Conservation (phyloP, 352 stramenopile species). For the Pythium brassicae region DNA sequence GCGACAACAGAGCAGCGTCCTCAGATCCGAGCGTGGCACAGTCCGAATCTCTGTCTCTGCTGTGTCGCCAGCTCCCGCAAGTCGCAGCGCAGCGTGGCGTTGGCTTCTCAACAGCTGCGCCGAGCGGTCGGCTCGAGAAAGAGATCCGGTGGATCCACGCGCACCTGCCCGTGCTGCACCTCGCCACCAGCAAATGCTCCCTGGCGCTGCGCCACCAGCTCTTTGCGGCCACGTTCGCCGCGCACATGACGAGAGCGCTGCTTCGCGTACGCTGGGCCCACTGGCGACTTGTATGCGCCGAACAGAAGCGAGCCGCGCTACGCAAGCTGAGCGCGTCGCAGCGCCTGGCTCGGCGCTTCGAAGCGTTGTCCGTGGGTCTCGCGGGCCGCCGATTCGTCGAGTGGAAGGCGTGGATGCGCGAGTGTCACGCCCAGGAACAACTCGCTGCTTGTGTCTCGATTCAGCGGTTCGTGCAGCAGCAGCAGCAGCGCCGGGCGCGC, state of each 20-base stretch:
- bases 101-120: neutral
- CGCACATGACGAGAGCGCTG: slow-evolving; percentile 20
- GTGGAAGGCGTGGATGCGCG: slow-evolving; percentile 17
- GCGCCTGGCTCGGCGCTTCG: slow-evolving; percentile 23
- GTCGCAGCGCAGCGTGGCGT: slow-evolving; percentile 2
- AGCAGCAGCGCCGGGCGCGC: neutral
- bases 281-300: slow-evolving; percentile 28
- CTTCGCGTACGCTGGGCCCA: slow-evolving; percentile 19
- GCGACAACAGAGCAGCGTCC: neutral
- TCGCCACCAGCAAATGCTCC: slow-evolving; percentile 44
- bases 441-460: slow-evolving; percentile 33
- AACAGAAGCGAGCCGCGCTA: slow-evolving; percentile 20
- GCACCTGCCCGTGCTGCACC: slow-evolving; percentile 50
- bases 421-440: slow-evolving; percentile 21
- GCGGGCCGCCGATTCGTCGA: slow-evolving; percentile 12
- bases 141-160: slow-evolving; percentile 65
- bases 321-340: slow-evolving; percentile 22
- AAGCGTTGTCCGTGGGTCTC: slow-evolving; percentile 13
- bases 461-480: slow-evolving; percentile 16
- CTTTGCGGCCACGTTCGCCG: slow-evolving; percentile 27
- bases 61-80: neutral
- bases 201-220: slow-evolving; percentile 31
- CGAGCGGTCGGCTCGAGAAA: slow-evolving; percentile 17
- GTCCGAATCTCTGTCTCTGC: no score
- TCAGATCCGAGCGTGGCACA: neutral